These are phyloP conservation scores for Cetradonia linearis DNA, from an alignment of 495 filamentous ascomycete species.

Conservation along the genomic window DNA sequence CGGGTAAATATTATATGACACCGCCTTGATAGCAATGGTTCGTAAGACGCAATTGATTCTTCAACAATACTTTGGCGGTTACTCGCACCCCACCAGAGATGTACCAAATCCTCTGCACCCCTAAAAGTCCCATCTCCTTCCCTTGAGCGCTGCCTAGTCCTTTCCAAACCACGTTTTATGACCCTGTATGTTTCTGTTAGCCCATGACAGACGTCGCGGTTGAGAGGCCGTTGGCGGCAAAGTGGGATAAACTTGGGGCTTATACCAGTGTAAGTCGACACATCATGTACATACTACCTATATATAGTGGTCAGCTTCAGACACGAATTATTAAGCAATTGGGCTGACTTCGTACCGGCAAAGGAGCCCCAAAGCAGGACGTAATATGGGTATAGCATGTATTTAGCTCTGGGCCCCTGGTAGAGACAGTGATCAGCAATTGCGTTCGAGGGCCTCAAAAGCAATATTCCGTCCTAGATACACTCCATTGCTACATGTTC, in stretches of 20 bases:
- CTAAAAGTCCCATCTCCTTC: background rate
- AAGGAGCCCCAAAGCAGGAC: conserved; percentile 54
- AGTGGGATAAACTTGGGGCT: background rate
- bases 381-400: conserved; percentile 66
- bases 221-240: background rate
- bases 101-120: too few species aligned
- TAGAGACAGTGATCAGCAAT: background rate
- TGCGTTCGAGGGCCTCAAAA: background rate
- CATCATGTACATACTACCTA: conserved; percentile 43
- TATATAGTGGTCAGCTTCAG: conserved; percentile 15
- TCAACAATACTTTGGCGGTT: background rate
- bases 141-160: conserved; percentile 31
- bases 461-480: background rate
- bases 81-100: background rate
- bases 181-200: conserved; percentile 41
- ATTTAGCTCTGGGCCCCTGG: conserved; percentile 53
- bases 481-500: background rate
- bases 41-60: background rate
- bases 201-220: background rate
- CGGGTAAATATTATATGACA: background rate
- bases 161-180: conserved; percentile 84
- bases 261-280: conserved; percentile 37
- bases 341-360: conserved; percentile 35
- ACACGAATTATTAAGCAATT: background rate
- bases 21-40: background rate